Conservation (phyloP, 257 asterid species). For the Mitragyna speciosa region DNA sequence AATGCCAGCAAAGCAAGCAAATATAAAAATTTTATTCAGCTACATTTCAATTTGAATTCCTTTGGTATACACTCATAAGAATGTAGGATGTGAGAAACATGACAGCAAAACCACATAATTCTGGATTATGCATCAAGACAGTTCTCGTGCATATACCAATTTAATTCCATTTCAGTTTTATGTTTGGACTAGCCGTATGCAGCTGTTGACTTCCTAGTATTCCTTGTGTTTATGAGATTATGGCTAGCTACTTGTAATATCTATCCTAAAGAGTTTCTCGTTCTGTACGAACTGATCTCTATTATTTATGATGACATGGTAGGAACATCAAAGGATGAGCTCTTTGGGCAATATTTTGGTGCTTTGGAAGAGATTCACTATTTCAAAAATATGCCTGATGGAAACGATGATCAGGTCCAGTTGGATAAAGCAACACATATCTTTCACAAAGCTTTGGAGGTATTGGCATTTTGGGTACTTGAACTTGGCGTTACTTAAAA, state of each 20-base stretch:
- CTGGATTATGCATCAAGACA: not conserved
- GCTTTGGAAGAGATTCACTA: slow-evolving; percentile 70
- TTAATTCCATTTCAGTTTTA: not conserved
- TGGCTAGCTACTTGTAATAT: not conserved
- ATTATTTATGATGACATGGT: not conserved
- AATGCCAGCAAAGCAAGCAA: not conserved
- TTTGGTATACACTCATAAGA: too few species aligned
- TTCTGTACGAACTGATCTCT: not conserved
- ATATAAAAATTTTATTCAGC: not conserved
- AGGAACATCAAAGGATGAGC: slow-evolving; percentile 56
- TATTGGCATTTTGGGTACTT: slow-evolving; percentile 16
- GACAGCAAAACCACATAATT: not conserved
- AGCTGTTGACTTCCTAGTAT: not conserved
- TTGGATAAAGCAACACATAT: slow-evolving; percentile 63
- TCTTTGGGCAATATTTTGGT: slow-evolving; percentile 68
- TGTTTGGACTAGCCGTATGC: not conserved
- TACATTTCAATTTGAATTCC: too few species aligned
- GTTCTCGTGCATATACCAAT: not conserved
- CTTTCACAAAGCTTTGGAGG: slow-evolving; percentile 69
- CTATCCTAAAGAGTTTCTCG: not conserved
- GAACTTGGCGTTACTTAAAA: not conserved
- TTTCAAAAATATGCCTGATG: slow-evolving; percentile 64
- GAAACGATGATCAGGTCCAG: slow-evolving; percentile 65
- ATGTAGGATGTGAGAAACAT: not conserved
- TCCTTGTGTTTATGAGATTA: not conserved